These are phyloP conservation scores for Ophiostoma ulmi DNA, from an alignment of 2,329 filamentous ascomycete species.

Conservation along the genomic window DNA sequence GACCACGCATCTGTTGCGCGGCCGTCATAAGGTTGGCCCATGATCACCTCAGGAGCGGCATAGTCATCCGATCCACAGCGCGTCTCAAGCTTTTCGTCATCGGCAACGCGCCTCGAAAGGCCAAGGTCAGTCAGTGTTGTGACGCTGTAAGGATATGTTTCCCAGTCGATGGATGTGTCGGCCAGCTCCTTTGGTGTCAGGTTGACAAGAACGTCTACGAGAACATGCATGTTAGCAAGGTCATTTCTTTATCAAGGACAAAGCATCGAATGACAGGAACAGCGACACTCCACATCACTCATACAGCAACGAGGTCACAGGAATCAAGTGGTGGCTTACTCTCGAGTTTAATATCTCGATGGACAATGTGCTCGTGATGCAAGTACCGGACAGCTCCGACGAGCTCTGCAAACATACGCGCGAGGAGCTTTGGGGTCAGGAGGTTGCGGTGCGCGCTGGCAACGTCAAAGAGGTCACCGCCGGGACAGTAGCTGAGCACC, in stretches of 20 bases:
- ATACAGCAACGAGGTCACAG: neutral
- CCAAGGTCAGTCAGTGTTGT: conserved; percentile 89
- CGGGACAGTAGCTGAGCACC: conserved; percentile 85
- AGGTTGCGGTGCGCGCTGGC: conserved; percentile 67
- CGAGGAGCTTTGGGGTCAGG: conserved; percentile 63
- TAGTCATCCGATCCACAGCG: conserved; percentile 96
- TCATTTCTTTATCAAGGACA: neutral
- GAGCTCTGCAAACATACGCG: conserved; percentile 84
- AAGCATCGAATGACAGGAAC: neutral
- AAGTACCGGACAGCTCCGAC: conserved; percentile 81
- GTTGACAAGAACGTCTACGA: conserved; percentile 82
- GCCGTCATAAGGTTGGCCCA: conserved; percentile 92
- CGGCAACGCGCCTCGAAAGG: conserved; percentile 76
- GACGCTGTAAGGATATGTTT: conserved; percentile 72
- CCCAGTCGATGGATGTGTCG: conserved; percentile 61
- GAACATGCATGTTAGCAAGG: neutral
- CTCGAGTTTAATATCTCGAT: conserved; percentile 96
- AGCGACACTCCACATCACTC: neutral
- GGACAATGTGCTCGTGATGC: conserved; percentile 80
- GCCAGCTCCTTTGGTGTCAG: conserved; percentile 63
- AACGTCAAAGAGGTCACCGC: conserved; percentile 91
- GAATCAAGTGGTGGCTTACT: conserved; percentile 49
- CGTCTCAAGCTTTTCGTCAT: conserved; percentile 84
- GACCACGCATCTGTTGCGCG: conserved; percentile 92
- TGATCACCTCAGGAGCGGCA: conserved; percentile 89